phyloP scores from a whole-genome alignment of 2,329 filamentous ascomycete species.

The Didymosphaeria variabile region DNA sequence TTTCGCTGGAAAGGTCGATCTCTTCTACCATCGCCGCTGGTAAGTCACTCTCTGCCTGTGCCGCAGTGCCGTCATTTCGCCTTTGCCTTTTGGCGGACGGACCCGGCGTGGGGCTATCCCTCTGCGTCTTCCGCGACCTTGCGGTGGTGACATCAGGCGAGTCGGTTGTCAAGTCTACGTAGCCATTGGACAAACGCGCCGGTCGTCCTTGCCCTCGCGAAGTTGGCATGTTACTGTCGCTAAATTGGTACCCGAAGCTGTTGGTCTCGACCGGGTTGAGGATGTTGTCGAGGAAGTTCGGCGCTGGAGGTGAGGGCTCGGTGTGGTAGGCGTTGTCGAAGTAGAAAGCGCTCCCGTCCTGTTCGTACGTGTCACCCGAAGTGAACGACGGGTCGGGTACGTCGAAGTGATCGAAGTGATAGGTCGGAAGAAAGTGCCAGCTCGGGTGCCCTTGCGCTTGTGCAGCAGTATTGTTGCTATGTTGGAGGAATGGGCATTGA shows the following conservation, averaged over 20 bases:
- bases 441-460: constrained; percentile 2
- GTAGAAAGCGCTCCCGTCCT: constrained; percentile 12
- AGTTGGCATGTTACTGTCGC: constrained; percentile 14
- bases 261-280: constrained; percentile 36
- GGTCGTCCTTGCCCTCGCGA: constrained; percentile 15
- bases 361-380: not conserved
- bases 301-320: constrained; percentile 18
- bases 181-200: constrained; percentile 44
- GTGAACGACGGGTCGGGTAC: not conserved
- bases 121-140: constrained; percentile 27
- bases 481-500: constrained; percentile 4
- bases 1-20: constrained; percentile 60
- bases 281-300: constrained; percentile 41
- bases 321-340: constrained; percentile 25
- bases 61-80: constrained; percentile 27
- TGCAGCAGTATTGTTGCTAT: constrained; percentile 8
- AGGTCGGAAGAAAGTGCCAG: not conserved
- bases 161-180: constrained; percentile 48
- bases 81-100: constrained; percentile 45
- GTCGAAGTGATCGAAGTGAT: not conserved
- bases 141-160: constrained; percentile 20
- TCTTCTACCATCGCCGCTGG: constrained; percentile 52
- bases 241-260: constrained; percentile 23
- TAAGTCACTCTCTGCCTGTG: constrained; percentile 7
- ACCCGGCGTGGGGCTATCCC: constrained; percentile 34